phyloP scores from a whole-genome alignment of 2,329 filamentous ascomycete genomes.

The Samsoniella hepiali region DNA sequence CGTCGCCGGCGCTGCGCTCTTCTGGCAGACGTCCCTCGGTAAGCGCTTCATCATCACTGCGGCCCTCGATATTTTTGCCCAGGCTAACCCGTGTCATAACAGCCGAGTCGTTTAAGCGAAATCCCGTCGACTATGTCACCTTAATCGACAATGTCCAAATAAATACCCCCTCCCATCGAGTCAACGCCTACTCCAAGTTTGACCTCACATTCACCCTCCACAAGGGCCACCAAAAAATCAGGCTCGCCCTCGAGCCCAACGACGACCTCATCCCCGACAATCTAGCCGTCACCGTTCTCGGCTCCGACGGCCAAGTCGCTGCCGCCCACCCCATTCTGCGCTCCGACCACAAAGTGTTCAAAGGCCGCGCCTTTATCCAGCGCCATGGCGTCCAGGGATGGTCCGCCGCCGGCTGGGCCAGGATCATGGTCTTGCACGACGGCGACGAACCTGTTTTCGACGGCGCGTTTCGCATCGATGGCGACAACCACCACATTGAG shows the following conservation, averaged over 20 bases:
- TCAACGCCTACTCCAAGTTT: constrained; percentile 79
- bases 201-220: constrained; percentile 79
- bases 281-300: constrained; percentile 70
- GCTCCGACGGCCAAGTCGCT: constrained; percentile 64
- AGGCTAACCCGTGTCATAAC: constrained; percentile 21
- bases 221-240: constrained; percentile 64
- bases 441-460: constrained; percentile 80
- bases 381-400: constrained; percentile 60
- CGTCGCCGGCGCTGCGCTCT: constrained; percentile 30
- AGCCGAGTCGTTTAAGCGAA: constrained; percentile 71
- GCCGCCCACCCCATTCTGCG: constrained; percentile 68
- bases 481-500: constrained; percentile 84
- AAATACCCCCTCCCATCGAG: constrained; percentile 71
- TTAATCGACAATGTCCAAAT: constrained; percentile 72
- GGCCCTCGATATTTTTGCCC: not conserved
- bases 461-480: constrained; percentile 77
- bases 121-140: constrained; percentile 72
- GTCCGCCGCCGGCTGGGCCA: constrained; percentile 81
- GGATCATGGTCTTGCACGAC: constrained; percentile 74
- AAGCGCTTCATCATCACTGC: constrained; percentile 18
- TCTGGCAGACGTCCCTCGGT: constrained; percentile 34
- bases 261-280: constrained; percentile 80
- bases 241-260: constrained; percentile 82
- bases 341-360: constrained; percentile 76
- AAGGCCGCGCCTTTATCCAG: constrained; percentile 71